Evolutionary conservation across 495 filamentous ascomycete species (phyloP).

Genomic region (Xylaria intraflava): DNA sequence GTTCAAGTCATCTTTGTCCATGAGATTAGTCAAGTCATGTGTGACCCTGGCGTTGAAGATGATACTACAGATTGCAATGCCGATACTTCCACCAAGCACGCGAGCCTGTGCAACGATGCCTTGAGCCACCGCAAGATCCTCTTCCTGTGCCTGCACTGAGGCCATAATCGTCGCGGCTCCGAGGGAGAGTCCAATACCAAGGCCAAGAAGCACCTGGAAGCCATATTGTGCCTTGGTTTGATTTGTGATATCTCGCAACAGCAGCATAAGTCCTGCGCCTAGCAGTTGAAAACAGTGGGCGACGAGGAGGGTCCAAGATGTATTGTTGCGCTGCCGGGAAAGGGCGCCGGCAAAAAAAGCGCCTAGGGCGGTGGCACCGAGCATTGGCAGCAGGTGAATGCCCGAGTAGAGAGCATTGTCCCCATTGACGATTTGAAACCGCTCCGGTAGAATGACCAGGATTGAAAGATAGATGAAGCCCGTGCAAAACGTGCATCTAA

Average conservation of each 20-base stretch:
- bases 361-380: slow-evolving; percentile 45
- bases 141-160: slow-evolving; percentile 39
- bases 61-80: slow-evolving; percentile 42
- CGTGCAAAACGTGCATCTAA: slow-evolving; percentile 41
- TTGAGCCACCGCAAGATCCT: slow-evolving; percentile 48
- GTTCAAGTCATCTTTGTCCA: slow-evolving; percentile 20
- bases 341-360: slow-evolving; percentile 44
- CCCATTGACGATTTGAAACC: slow-evolving; percentile 51
- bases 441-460: slow-evolving; percentile 53
- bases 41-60: slow-evolving; percentile 32
- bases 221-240: slow-evolving; percentile 37
- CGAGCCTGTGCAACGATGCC: slow-evolving; percentile 51
- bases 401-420: slow-evolving; percentile 47
- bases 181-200: slow-evolving; percentile 47
- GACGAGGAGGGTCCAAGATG: slow-evolving; percentile 43
- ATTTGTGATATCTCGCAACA: slow-evolving; percentile 21
- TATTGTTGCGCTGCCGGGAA: slow-evolving; percentile 41
- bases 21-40: slow-evolving; percentile 13
- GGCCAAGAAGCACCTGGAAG: slow-evolving; percentile 49
- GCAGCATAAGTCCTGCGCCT: slow-evolving; percentile 45
- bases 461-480: slow-evolving; percentile 53
- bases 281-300: slow-evolving; percentile 46
- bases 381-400: slow-evolving; percentile 51
- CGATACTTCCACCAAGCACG: slow-evolving; percentile 52
- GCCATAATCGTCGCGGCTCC: slow-evolving; percentile 46